Evolutionary conservation across 2,329 filamentous ascomycete species (phyloP).

Genomic region (Chaetomiaceae sp.): DNA sequence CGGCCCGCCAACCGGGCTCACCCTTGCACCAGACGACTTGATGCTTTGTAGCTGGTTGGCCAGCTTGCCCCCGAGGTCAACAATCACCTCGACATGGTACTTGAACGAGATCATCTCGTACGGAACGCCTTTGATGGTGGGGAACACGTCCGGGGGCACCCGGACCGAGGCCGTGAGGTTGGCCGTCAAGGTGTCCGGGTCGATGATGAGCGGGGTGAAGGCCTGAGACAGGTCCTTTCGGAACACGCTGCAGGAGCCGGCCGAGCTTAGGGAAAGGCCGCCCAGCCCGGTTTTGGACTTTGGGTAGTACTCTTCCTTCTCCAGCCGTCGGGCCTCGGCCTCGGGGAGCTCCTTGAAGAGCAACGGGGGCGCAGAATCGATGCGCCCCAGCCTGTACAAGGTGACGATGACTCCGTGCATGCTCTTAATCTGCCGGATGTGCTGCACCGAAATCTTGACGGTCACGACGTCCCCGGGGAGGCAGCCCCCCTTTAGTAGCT

Average conservation of each 20-base stretch:
- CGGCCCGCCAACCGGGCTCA: conserved; percentile 29
- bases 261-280: conserved; percentile 79
- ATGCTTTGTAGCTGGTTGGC: conserved; percentile 66
- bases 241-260: conserved; percentile 85
- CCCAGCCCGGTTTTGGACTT: conserved; percentile 82
- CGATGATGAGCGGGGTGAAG: conserved; percentile 81
- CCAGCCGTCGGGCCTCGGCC: conserved; percentile 61
- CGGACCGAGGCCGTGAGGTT: conserved; percentile 78
- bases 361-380: conserved; percentile 66
- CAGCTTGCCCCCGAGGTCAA: conserved; percentile 86
- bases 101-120: conserved; percentile 93
- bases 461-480: conserved; percentile 80
- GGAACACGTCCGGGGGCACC: conserved; percentile 85
- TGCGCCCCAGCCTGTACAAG: conserved; percentile 82
- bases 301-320: conserved; percentile 81
- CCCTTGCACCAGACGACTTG: conserved; percentile 42
- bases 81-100: conserved; percentile 87
- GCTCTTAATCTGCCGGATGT: conserved; percentile 86
- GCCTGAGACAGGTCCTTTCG: conserved; percentile 90
- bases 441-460: conserved; percentile 75
- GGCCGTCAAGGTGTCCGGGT: conserved; percentile 72
- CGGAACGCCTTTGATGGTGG: conserved; percentile 84
- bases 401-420: conserved; percentile 91
- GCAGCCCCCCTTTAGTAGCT: conserved; percentile 76
- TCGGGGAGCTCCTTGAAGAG: conserved; percentile 52